Conservation (phyloP, 352 stramenopile genomes). For the Globisporangium spiculum region DNA sequence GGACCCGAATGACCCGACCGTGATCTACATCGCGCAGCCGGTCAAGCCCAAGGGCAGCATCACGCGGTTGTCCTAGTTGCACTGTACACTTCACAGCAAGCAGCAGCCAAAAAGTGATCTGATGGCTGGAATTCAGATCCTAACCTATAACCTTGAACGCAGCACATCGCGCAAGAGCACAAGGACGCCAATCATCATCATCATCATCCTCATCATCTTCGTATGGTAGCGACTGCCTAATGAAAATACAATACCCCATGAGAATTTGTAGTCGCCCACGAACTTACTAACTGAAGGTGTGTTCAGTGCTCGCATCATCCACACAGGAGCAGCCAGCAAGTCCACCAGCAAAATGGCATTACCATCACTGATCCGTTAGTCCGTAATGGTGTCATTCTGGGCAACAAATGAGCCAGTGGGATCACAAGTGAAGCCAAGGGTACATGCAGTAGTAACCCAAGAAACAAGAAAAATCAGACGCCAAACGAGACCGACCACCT, state of each 20-base stretch:
- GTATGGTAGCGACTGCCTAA: background rate
- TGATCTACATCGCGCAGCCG: conserved; percentile 82
- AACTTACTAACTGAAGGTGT: background rate
- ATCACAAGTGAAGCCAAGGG: too few relatives aligned
- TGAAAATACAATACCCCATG: background rate
- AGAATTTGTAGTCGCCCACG: background rate
- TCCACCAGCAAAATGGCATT: too few relatives aligned
- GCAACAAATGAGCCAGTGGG: too few relatives aligned
- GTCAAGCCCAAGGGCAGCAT: conserved; percentile 27
- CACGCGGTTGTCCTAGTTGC: conserved; percentile 11
- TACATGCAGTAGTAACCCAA: background rate
- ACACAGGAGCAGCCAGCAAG: background rate
- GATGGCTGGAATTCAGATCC: background rate
- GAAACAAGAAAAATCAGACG: background rate
- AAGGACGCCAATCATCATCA: background rate
- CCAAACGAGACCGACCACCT: too few relatives aligned
- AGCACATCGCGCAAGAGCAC: background rate
- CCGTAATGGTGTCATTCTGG: too few relatives aligned
- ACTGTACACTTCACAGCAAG: background rate
- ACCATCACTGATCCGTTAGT: too few relatives aligned
- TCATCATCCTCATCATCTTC: background rate
- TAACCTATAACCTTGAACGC: background rate
- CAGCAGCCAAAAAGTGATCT: background rate
- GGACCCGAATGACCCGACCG: conserved; percentile 82
- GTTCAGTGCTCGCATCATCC: background rate